Percentiles rank a stretch among this genome's conserved stretches.
These are phyloP conservation scores for Malassezia nana DNA, from an alignment of 1,284 basidiomycete genomes.

Conservation along the genomic window DNA sequence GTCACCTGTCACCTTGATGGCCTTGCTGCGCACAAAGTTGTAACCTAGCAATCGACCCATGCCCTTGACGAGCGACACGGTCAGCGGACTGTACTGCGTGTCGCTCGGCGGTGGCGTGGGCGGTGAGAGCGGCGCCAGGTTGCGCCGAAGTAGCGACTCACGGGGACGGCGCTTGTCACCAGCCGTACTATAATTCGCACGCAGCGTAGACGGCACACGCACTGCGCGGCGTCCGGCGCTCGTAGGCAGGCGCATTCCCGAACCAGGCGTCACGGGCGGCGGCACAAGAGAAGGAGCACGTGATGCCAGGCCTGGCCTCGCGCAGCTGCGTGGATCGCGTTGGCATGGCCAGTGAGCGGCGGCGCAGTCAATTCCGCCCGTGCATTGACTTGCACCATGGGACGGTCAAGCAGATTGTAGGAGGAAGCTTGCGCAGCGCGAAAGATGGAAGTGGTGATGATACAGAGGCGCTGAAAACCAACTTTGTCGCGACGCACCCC, in stretches of 20 bases:
- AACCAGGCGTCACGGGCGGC: neutral
- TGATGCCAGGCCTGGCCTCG: neutral
- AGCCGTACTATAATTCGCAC: slow-evolving; percentile 1
- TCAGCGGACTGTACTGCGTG: slow-evolving; percentile 26
- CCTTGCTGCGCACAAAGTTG: slow-evolving; percentile 52
- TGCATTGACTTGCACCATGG: slow-evolving; percentile 83
- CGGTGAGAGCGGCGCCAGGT: slow-evolving; percentile 34
- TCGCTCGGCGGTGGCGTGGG: slow-evolving; percentile 24
- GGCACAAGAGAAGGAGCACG: neutral
- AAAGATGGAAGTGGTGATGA: slow-evolving; percentile 13
- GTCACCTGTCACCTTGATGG: slow-evolving; percentile 54
- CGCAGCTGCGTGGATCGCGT: neutral
- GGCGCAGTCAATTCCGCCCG: slow-evolving; percentile 61
- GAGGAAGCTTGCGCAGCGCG: slow-evolving; percentile 64
- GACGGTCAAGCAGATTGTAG: slow-evolving; percentile 91
- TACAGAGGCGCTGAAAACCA: slow-evolving; percentile 59
- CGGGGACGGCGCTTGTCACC: slow-evolving; percentile 14
- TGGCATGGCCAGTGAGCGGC: slow-evolving; percentile 1
- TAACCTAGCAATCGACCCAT: slow-evolving; percentile 54
- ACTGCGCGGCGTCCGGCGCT: neutral
- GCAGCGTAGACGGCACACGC: slow-evolving; percentile 2
- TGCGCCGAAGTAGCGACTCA: slow-evolving; percentile 17
- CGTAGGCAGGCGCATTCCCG: neutral
- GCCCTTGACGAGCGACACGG: slow-evolving; percentile 36
- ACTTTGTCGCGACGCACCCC: slow-evolving; percentile 79